Base-by-base conservation (phyloP, 192 early-diverging fungal genomes). In the Helicostylum pulchrum region DNA sequence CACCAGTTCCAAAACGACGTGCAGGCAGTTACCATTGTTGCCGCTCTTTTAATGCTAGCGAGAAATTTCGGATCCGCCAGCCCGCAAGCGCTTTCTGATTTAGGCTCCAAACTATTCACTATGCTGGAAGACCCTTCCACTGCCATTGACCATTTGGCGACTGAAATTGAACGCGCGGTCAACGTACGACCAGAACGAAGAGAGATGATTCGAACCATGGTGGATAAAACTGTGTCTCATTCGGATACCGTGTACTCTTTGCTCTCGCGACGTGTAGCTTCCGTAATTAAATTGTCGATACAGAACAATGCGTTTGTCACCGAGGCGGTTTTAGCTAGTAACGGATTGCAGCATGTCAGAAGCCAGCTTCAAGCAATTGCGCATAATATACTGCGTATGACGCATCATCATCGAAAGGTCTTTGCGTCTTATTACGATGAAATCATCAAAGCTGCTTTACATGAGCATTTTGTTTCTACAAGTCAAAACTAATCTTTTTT, bases 1-100 rank as follows among this genome's bases (percentile, higher is more conserved):
- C 77, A 68, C 50, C 75, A 58, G 0, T 85, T 81, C 57, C 90
- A 92, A 72, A 90, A 92, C 64, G 88, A 92, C 52, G 71, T 80
- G 1, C 90, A 92, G 56, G 81, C 83, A 0, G 54, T 92, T 21
- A 83, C 78, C 0, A 80, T 92, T 32, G 82, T 85, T 2, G 80
- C 87, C 11, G 81, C 85, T 0, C 71, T 95, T 65, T 36, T 88
- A 43, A 90, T 90, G 78, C 70, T 95, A 19, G 75, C 85, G 7
- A 85, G 84, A 65, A 92, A 91, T 59, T 65, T 78, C 64, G 34
- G 50, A 1, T 42, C 49, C 12, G 26, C 26, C 26, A 34, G 23
- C 11, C 46, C n/a, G 4, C 47, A 51, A 15, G 39, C 61, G 11
- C 42, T 74, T 14, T 46, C 47, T 3, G 45, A 23, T 2, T 56